These are phyloP conservation scores for Gaultheria prostrata DNA, from an alignment of 148 eudicot genomes.

Conservation along the genomic window DNA sequence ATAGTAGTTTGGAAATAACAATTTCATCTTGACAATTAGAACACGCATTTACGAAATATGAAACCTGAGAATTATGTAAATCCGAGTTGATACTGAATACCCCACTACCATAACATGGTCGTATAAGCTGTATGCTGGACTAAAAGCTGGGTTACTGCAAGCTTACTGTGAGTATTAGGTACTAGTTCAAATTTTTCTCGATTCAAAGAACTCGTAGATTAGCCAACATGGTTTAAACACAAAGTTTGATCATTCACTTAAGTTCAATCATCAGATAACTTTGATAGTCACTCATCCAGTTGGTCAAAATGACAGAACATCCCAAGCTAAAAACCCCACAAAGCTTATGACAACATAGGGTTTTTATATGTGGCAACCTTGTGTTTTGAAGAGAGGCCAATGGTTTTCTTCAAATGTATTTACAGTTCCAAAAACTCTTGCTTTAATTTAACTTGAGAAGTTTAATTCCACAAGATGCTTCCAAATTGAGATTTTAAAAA, in stretches of 20 bases:
- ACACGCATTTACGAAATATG: no score
- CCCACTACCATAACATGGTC: background rate
- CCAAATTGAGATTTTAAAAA: background rate
- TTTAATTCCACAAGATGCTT: background rate
- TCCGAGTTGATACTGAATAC: background rate
- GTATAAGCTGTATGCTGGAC: background rate
- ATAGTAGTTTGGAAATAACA: background rate
- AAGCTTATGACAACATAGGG: background rate
- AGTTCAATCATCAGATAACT: background rate
- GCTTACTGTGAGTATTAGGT: background rate
- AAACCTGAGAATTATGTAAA: background rate
- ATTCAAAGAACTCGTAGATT: background rate
- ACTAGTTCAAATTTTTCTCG: background rate
- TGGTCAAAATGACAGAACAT: background rate
- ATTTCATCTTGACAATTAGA: background rate
- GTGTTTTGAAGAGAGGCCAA: background rate
- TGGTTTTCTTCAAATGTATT: background rate
- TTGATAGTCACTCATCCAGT: constrained; percentile 4
- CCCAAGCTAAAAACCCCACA: background rate
- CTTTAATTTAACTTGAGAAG: background rate
- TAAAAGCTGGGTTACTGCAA: background rate
- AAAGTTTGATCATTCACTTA: background rate
- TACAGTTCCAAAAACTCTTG: constrained; percentile 4
- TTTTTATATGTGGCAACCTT: background rate
- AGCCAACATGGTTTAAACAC: background rate